These are phyloP conservation scores for Onygenales sp. DNA, from an alignment of 2,329 filamentous ascomycete genomes.

Conservation along the genomic window DNA sequence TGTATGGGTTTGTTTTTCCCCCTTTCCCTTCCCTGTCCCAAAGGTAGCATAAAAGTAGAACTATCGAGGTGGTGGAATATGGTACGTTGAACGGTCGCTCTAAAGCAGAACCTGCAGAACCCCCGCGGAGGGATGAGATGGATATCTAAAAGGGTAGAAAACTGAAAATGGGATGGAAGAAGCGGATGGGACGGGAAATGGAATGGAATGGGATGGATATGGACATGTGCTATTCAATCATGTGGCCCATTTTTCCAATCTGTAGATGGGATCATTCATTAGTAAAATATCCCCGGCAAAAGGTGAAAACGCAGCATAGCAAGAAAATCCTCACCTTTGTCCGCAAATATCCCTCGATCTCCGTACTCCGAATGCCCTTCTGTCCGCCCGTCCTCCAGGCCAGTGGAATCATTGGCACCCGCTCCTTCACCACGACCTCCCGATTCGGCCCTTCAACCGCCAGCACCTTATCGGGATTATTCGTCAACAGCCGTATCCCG, in stretches of 20 bases:
- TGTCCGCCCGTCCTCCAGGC: constrained; percentile 75
- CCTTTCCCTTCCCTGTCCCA: no score
- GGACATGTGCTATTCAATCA: constrained; percentile 39
- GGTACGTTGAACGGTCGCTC: no score
- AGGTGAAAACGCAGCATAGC: background rate
- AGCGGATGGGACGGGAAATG: background rate
- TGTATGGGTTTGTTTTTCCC: no score
- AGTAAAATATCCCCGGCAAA: constrained; percentile 2
- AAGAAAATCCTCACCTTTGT: constrained; percentile 62
- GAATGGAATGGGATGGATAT: background rate
- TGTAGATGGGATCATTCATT: constrained; percentile 24
- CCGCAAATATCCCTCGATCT: constrained; percentile 87
- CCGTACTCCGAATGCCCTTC: constrained; percentile 72
- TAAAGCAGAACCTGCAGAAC: no score
- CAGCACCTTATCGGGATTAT: constrained; percentile 94
- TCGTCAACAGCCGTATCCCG: constrained; percentile 71
- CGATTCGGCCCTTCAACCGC: constrained; percentile 86
- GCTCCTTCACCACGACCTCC: constrained; percentile 77
- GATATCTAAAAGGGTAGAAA: no score
- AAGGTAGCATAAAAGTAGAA: no score
- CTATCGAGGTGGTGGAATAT: no score
- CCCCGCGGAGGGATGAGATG: no score
- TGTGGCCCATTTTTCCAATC: constrained; percentile 84
- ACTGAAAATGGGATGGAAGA: background rate
- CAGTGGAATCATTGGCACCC: constrained; percentile 90